These are phyloP conservation scores for Aspergillus persii DNA, from an alignment of 2,329 filamentous ascomycete genomes.

Conservation along the genomic window DNA sequence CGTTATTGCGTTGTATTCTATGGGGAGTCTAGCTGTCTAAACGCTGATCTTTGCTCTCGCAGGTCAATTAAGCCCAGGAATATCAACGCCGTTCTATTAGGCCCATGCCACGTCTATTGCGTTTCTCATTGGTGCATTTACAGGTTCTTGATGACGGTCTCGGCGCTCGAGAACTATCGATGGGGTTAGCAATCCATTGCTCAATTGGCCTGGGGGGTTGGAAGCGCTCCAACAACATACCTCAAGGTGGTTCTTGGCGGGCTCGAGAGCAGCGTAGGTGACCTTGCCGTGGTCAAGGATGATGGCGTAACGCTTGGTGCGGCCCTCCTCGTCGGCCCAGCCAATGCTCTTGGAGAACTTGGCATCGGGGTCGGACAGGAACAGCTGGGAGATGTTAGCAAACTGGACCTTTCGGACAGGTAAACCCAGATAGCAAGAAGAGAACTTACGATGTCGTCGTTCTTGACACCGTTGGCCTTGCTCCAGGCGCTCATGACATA, in stretches of 20 bases:
- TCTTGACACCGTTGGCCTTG: conserved; percentile 78
- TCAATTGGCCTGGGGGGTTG: background rate
- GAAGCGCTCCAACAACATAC: conserved; percentile 24
- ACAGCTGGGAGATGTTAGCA: conserved; percentile 52
- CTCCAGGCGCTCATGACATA: conserved; percentile 88
- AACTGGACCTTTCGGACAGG: background rate
- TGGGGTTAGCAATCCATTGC: conserved; percentile 3
- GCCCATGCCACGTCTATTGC: conserved; percentile 12
- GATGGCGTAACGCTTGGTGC: conserved; percentile 76
- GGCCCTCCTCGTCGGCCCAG: conserved; percentile 69
- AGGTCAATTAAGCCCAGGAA: conserved; percentile 20
- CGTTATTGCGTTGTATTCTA: conserved; percentile 25
- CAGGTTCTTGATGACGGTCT: conserved; percentile 39
- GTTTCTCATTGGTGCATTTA: conserved; percentile 23
- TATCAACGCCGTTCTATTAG: conserved; percentile 16
- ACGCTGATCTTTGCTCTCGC: conserved; percentile 9
- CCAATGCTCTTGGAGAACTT: conserved; percentile 76
- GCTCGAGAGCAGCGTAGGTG: conserved; percentile 74
- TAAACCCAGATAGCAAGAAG: background rate
- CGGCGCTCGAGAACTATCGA: conserved; percentile 38
- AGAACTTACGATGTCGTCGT: conserved; percentile 62
- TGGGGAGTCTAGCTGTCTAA: conserved; percentile 22
- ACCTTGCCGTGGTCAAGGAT: conserved; percentile 82
- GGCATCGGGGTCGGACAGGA: conserved; percentile 70
- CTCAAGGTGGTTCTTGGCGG: conserved; percentile 42